These are phyloP conservation scores for Geotrichum restrictum DNA, from an alignment of 1,139 yeast species.

Conservation along the genomic window DNA sequence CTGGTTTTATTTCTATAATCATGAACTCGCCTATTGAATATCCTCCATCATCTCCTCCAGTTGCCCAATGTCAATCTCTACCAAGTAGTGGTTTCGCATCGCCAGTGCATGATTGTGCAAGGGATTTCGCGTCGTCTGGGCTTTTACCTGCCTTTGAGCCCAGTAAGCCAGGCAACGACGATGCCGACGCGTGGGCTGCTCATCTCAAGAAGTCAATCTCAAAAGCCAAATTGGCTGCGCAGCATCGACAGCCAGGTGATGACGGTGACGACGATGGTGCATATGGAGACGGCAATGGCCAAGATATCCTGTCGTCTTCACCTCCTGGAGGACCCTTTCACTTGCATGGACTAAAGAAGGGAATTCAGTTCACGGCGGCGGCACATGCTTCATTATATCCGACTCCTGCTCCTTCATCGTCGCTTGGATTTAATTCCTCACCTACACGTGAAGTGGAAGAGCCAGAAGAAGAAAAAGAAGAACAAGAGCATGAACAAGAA, in stretches of 20 bases:
- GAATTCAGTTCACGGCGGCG: slow-evolving; percentile 19
- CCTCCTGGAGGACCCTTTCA: background rate
- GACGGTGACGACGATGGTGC: background rate
- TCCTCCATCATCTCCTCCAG: slow-evolving; percentile 18
- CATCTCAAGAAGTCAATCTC: background rate
- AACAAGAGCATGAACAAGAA: slow-evolving; percentile 9
- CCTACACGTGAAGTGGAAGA: slow-evolving; percentile 18
- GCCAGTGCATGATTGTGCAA: background rate
- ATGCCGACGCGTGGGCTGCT: slow-evolving; percentile 4
- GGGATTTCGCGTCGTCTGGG: slow-evolving; percentile 2
- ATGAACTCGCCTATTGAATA: slow-evolving; percentile 5
- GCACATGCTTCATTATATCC: slow-evolving; percentile 23
- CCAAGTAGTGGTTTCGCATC: background rate
- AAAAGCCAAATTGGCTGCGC: background rate
- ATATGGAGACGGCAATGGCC: background rate
- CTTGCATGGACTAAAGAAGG: background rate
- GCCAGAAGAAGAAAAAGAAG: slow-evolving; percentile 8
- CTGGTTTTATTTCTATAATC: background rate
- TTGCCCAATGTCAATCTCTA: background rate
- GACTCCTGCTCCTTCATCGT: slow-evolving; percentile 34
- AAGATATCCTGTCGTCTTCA: slow-evolving; percentile 4
- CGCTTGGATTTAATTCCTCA: slow-evolving; percentile 25
- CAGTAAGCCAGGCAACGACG: background rate
- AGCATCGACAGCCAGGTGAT: no score
- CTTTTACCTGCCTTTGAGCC: slow-evolving; percentile 14